phyloP scores from a whole-genome alignment of 2,329 filamentous ascomycete species.

The Coniosporium tulheliwenetii region DNA sequence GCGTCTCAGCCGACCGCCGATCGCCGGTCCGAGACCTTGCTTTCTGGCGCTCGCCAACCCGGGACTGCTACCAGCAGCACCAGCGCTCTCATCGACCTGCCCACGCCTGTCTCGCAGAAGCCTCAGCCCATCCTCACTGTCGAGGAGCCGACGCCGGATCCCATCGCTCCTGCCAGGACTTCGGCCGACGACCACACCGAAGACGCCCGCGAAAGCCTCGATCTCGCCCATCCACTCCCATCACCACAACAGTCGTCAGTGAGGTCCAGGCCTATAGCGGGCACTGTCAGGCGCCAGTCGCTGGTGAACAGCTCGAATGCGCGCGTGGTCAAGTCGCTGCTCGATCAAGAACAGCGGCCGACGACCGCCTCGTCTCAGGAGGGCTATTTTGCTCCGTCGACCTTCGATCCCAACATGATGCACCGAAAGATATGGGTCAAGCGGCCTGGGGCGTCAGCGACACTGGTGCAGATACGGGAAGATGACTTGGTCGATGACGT shows the following conservation, averaged over 20 bases:
- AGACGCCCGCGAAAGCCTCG: slow-evolving; percentile 2
- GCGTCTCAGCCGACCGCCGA: too few relatives aligned
- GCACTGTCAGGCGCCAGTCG: slow-evolving; percentile 24
- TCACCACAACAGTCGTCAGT: slow-evolving; percentile 1
- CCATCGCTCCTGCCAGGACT: not conserved
- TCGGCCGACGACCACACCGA: slow-evolving; percentile 5
- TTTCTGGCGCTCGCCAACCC: too few relatives aligned
- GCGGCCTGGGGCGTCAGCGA: slow-evolving; percentile 70
- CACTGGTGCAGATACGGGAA: slow-evolving; percentile 68
- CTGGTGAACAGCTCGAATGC: slow-evolving; percentile 23
- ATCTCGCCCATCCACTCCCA: slow-evolving; percentile 1
- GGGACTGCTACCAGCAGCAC: not conserved
- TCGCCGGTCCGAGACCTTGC: too few relatives aligned
- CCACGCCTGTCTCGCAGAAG: slow-evolving; percentile 1
- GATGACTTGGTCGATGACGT: slow-evolving; percentile 91
- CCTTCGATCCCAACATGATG: slow-evolving; percentile 33
- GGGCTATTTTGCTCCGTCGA: slow-evolving; percentile 20
- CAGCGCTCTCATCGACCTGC: not conserved
- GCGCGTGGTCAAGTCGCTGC: slow-evolving; percentile 34
- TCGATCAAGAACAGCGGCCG: slow-evolving; percentile 26
- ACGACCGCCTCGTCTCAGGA: slow-evolving; percentile 16
- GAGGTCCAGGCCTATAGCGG: slow-evolving; percentile 24
- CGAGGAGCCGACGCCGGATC: slow-evolving; percentile 12
- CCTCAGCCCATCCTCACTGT: slow-evolving; percentile 9
- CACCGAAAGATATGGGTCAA: slow-evolving; percentile 90